Evolutionary conservation across 2,329 filamentous ascomycete species (phyloP).

Genomic region (Claviceps citrina): DNA sequence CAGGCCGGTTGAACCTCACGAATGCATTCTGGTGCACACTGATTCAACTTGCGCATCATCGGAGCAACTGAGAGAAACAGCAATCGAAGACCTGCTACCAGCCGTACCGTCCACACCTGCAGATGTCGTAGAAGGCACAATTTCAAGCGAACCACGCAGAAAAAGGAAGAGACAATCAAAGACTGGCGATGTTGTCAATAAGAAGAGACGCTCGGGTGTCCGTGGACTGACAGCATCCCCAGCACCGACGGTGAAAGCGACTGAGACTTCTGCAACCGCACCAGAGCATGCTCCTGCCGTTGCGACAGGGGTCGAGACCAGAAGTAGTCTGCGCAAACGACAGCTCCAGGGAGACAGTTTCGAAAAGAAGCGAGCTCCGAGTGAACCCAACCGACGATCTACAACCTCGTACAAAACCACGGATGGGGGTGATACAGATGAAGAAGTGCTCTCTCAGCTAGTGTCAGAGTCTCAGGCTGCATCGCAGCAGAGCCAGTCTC

Average conservation of each 20-base stretch:
- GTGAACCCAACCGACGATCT: slow-evolving; percentile 6
- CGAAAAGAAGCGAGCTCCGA: not conserved
- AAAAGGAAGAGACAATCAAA: slow-evolving; percentile 18
- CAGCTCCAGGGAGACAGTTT: slow-evolving; percentile 4
- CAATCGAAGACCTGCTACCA: slow-evolving; percentile 6
- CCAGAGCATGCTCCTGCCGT: not conserved
- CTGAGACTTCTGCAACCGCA: not conserved
- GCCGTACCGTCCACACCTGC: slow-evolving; percentile 14
- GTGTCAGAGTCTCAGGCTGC: slow-evolving; percentile 25
- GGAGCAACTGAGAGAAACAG: slow-evolving; percentile 5
- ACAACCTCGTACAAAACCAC: slow-evolving; percentile 2
- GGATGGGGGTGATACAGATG: slow-evolving; percentile 22
- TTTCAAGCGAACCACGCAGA: slow-evolving; percentile 1
- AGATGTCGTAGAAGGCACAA: slow-evolving; percentile 1
- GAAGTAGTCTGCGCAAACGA: slow-evolving; percentile 9
- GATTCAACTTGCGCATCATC: slow-evolving; percentile 9
- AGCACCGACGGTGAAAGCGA: not conserved
- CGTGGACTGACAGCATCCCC: not conserved
- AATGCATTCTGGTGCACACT: slow-evolving; percentile 12
- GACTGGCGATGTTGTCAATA: slow-evolving; percentile 12
- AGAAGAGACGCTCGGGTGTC: slow-evolving; percentile 15
- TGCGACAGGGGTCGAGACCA: slow-evolving; percentile 7
- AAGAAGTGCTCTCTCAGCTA: slow-evolving; percentile 27
- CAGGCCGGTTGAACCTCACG: not conserved
- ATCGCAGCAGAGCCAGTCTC: slow-evolving; percentile 18